phyloP scores from a whole-genome alignment of 495 filamentous ascomycete species.

The Lophiostoma macrostomum region DNA sequence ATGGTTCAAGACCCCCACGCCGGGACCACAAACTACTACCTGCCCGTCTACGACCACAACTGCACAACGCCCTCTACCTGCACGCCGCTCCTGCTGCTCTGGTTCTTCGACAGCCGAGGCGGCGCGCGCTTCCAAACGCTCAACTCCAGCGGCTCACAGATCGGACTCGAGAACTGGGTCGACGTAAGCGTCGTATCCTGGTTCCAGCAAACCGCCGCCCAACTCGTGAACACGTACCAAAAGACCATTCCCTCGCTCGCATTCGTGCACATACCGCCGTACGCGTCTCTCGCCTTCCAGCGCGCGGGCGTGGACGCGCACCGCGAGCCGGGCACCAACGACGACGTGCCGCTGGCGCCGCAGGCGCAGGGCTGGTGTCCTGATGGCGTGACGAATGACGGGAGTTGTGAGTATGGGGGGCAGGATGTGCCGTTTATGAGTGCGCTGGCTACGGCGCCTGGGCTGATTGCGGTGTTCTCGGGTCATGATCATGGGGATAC shows the following conservation, averaged over 20 bases:
- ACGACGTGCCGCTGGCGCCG: conserved; percentile 56
- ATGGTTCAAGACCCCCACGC: conserved; percentile 44
- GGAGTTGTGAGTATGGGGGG: conserved; percentile 46
- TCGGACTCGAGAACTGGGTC: conserved; percentile 43
- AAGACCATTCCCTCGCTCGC: conserved; percentile 59
- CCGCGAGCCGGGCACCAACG: conserved; percentile 63
- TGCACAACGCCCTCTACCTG: too few relatives aligned
- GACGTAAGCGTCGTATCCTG: conserved; percentile 52
- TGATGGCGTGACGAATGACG: too few relatives aligned
- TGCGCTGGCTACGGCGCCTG: conserved; percentile 45
- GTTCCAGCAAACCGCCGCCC: conserved; percentile 52
- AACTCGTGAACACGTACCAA: conserved; percentile 45
- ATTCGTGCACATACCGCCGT: conserved; percentile 70
- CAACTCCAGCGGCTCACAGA: conserved; percentile 37
- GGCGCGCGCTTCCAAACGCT: conserved; percentile 52
- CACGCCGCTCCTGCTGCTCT: conserved; percentile 56
- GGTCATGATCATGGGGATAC: conserved; percentile 71
- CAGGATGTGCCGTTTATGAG: conserved; percentile 66
- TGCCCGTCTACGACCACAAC: conserved; percentile 47
- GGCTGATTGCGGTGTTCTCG: conserved; percentile 60
- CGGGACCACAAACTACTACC: conserved; percentile 70
- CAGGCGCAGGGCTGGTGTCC: too few relatives aligned
- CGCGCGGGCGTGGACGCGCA: conserved; percentile 36
- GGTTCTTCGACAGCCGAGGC: conserved; percentile 74
- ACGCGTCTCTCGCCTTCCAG: conserved; percentile 52